A percentile compares a stretch with the other conserved stretches of the same genome.
These are phyloP conservation scores for Verruconis gallopava DNA, from an alignment of 2,329 filamentous ascomycete species.

Conservation along the genomic window DNA sequence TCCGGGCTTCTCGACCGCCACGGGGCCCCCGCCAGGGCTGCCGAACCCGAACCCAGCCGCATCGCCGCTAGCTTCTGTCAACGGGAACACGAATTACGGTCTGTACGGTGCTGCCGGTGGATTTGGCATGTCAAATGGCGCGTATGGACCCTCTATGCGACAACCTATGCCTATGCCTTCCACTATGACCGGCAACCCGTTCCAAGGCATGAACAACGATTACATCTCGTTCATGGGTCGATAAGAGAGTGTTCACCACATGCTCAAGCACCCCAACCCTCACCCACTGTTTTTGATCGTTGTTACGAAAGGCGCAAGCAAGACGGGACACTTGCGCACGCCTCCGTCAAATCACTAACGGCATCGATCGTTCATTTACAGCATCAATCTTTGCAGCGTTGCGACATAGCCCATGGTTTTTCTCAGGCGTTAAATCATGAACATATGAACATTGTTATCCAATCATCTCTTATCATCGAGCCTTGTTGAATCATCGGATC, in stretches of 20 bases:
- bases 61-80: conserved; percentile 11
- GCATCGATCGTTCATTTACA: neutral
- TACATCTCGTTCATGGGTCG: conserved; percentile 10
- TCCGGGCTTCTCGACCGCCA: conserved; percentile 51
- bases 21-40: conserved; percentile 72
- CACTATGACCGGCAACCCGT: conserved; percentile 7
- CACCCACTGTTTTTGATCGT: neutral
- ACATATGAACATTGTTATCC: too few relatives aligned
- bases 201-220: conserved; percentile 9
- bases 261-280: too few relatives aligned
- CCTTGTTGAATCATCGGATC: neutral
- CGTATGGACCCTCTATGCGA: conserved; percentile 1
- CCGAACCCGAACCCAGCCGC: conserved; percentile 59
- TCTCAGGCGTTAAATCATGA: too few relatives aligned
- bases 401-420: neutral
- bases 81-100: neutral
- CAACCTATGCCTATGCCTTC: conserved; percentile 6
- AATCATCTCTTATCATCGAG: neutral
- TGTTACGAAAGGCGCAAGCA: neutral
- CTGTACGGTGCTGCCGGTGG: conserved; percentile 1
- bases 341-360: neutral
- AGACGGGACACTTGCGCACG: neutral
- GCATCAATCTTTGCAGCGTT: neutral
- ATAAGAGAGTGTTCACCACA: too few relatives aligned
- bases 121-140: conserved; percentile 2